Conservation (phyloP, 1,139 yeast genomes). For the Arxiozyma slooffiae region DNA sequence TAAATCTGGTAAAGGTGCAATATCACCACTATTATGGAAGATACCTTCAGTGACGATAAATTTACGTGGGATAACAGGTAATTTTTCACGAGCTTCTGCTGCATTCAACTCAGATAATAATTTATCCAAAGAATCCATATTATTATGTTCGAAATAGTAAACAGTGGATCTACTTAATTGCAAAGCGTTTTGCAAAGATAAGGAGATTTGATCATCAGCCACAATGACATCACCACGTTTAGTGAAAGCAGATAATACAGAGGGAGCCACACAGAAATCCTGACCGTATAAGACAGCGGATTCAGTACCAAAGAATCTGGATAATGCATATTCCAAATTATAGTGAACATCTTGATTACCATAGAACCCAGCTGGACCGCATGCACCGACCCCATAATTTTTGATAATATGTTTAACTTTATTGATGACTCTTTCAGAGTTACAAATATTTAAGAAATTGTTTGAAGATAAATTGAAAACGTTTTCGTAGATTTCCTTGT, state of each 20-base stretch:
- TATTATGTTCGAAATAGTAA: constrained; percentile 79
- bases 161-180: constrained; percentile 79
- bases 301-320: constrained; percentile 67
- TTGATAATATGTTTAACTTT: constrained; percentile 52
- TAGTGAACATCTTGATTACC: constrained; percentile 93
- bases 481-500: constrained; percentile 26
- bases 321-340: constrained; percentile 64
- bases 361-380: constrained; percentile 97
- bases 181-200: constrained; percentile 82
- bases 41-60: constrained; percentile 87
- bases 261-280: constrained; percentile 81
- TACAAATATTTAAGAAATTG: constrained; percentile 54
- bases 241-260: constrained; percentile 92
- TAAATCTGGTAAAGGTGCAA: constrained; percentile 60
- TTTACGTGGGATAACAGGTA: constrained; percentile 66
- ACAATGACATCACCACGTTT: constrained; percentile 91
- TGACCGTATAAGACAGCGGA: constrained; percentile 83
- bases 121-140: constrained; percentile 68
- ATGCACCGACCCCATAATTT: constrained; percentile 89
- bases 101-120: constrained; percentile 56
- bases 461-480: constrained; percentile 56
- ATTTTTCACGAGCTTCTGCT: constrained; percentile 49
- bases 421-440: constrained; percentile 39
- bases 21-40: constrained; percentile 73
- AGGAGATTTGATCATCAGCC: constrained; percentile 70